Conservation (phyloP, 169 alveolate genomes). For the Babesia microti region DNA sequence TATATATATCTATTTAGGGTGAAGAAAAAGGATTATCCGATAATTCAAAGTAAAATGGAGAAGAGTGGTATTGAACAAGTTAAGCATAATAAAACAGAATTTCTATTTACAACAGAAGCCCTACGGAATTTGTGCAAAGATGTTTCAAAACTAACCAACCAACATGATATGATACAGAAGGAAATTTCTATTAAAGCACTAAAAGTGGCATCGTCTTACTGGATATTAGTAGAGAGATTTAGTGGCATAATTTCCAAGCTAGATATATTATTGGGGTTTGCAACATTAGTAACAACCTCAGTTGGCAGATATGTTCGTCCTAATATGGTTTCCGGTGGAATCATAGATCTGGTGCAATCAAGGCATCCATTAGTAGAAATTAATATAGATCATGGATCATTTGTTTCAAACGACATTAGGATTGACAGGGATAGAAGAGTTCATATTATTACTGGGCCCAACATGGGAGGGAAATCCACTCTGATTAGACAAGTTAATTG, state of each 20-base stretch:
- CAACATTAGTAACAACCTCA: slow-evolving; percentile 75
- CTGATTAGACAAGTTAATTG: slow-evolving; percentile 75
- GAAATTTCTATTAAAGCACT: slow-evolving; percentile 78
- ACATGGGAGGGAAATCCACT: slow-evolving; percentile 98
- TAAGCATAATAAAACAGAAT: slow-evolving; percentile 73
- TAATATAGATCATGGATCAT: slow-evolving; percentile 43
- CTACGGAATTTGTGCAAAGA: slow-evolving; percentile 62
- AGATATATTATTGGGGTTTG: slow-evolving; percentile 87
- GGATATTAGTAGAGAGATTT: slow-evolving; percentile 82
- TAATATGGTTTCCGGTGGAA: slow-evolving; percentile 55
- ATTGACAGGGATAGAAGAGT: slow-evolving; percentile 66
- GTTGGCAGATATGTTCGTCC: slow-evolving; percentile 79
- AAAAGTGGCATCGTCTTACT: slow-evolving; percentile 87
- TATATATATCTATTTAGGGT: slow-evolving; percentile 73
- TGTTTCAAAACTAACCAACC: slow-evolving; percentile 55
- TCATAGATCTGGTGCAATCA: slow-evolving; percentile 65
- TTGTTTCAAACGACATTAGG: slow-evolving; percentile 75
- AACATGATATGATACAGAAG: slow-evolving; percentile 66
- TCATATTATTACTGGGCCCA: slow-evolving; percentile 93
- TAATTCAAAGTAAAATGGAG: slow-evolving; percentile 40
- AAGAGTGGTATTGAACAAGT: slow-evolving; percentile 46
- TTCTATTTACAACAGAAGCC: slow-evolving; percentile 72
- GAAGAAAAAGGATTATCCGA: slow-evolving; percentile 63
- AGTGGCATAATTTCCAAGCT: slow-evolving; percentile 75
- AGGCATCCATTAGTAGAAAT: slow-evolving; percentile 76